These are phyloP conservation scores for Auxenochlorella pyrenoidosa DNA, from an alignment of 139 green algal genomes.

Conservation along the genomic window DNA sequence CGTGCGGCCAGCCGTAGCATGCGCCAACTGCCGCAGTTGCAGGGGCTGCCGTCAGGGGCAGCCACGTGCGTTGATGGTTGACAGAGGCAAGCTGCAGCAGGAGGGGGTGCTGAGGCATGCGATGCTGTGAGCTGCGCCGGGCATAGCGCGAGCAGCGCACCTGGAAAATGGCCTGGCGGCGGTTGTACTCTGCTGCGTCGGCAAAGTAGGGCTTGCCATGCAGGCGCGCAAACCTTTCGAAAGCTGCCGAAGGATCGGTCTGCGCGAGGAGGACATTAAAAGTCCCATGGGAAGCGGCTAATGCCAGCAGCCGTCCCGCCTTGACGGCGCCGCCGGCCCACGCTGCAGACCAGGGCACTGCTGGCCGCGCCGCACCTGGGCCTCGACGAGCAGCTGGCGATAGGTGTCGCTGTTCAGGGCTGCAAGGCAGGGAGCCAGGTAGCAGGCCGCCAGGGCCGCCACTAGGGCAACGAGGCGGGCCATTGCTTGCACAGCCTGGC, in stretches of 20 bases:
- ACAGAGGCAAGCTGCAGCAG: too few species aligned
- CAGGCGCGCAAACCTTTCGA: constrained; percentile 17
- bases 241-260: not conserved
- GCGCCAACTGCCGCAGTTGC: too few species aligned
- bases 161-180: constrained; percentile 4
- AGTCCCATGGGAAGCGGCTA: too few species aligned
- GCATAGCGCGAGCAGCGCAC: not conserved
- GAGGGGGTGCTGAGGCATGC: too few species aligned
- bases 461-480: not conserved
- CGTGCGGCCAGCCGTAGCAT: not conserved
- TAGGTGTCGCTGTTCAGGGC: not conserved
- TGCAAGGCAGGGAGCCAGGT: not conserved
- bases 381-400: not conserved
- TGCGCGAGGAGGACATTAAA: not conserved
- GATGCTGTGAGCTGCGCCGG: too few species aligned
- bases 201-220: constrained; percentile 30
- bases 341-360: not conserved
- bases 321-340: not conserved
- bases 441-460: not conserved
- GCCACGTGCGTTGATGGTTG: not conserved
- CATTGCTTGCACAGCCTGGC: too few species aligned
- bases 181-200: not conserved
- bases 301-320: not conserved
- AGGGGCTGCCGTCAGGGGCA: too few species aligned
- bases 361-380: not conserved